Conservation (phyloP, 208 protist species). For the Leishmania tropica region DNA sequence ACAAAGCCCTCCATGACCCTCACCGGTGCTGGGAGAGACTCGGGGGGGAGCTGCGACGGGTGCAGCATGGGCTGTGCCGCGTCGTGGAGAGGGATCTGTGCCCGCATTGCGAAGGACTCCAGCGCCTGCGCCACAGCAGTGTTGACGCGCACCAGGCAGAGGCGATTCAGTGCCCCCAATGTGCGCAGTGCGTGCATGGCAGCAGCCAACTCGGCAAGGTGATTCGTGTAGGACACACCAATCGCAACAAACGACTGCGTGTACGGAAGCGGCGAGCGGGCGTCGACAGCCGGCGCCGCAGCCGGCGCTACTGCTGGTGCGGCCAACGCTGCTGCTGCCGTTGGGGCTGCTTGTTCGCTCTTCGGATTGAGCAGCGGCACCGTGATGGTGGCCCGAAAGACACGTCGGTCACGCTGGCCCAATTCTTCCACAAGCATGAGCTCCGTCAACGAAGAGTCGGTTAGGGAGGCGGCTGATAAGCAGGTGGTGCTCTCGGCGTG, state of each 20-base stretch:
- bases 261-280: slow-evolving; percentile 14
- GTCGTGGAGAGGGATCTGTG: slow-evolving; percentile 7
- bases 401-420: slow-evolving; percentile 53
- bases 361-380: slow-evolving; percentile 43
- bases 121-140: slow-evolving; percentile 12
- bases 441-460: slow-evolving; percentile 9
- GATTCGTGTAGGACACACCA: slow-evolving; percentile 55
- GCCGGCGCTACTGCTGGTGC: background rate
- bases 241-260: slow-evolving; percentile 71
- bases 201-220: slow-evolving; percentile 62
- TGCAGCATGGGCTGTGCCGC: slow-evolving; percentile 11
- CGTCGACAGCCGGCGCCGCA: background rate
- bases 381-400: slow-evolving; percentile 76
- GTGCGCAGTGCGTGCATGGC: slow-evolving; percentile 75
- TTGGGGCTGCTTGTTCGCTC: background rate
- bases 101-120: slow-evolving; percentile 22
- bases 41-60: slow-evolving; percentile 2
- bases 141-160: slow-evolving; percentile 6
- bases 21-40: slow-evolving; percentile 23
- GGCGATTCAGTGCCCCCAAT: slow-evolving; percentile 50
- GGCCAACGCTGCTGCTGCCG: background rate
- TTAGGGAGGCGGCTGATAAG: background rate
- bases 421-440: slow-evolving; percentile 73
- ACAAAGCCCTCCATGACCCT: slow-evolving; percentile 32
- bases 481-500: background rate